Evolutionary conservation across 768 basidiomycete species (phyloP).

Genomic region (Paxillus involutus): DNA sequence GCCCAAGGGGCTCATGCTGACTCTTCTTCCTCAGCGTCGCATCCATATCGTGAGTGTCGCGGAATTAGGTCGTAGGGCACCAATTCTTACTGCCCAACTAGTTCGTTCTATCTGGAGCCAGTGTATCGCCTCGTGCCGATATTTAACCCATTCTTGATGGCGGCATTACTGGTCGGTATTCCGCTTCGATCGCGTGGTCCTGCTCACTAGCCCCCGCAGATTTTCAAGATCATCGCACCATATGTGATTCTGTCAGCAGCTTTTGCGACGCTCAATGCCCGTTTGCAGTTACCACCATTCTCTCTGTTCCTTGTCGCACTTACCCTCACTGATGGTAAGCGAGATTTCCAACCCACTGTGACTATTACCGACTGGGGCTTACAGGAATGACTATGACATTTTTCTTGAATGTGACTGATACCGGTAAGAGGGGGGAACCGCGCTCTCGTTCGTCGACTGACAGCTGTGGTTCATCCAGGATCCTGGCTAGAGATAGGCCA

Average conservation of each 20-base stretch:
- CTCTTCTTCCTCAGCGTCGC: constrained; percentile 52
- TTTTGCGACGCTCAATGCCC: constrained; percentile 68
- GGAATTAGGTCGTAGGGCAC: not conserved
- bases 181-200: not conserved
- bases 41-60: constrained; percentile 68
- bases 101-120: constrained; percentile 84
- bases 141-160: constrained; percentile 86
- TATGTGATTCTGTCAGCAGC: constrained; percentile 73
- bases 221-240: constrained; percentile 82
- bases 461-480: constrained; percentile 36
- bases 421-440: constrained; percentile 42
- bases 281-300: constrained; percentile 71
- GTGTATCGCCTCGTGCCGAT: constrained; percentile 85
- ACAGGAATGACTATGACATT: constrained; percentile 81
- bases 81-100: constrained; percentile 20
- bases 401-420: constrained; percentile 82
- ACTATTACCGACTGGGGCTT: constrained; percentile 1
- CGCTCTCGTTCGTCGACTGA: constrained; percentile 3
- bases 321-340: constrained; percentile 40
- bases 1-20: not conserved
- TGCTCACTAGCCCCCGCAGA: constrained; percentile 34
- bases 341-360: not conserved
- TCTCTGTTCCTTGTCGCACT: constrained; percentile 78
- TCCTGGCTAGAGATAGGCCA: constrained; percentile 91
- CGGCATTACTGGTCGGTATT: constrained; percentile 56